Conservation (phyloP, 2,329 filamentous ascomycete genomes). For the Aureobasidium subglaciale region DNA sequence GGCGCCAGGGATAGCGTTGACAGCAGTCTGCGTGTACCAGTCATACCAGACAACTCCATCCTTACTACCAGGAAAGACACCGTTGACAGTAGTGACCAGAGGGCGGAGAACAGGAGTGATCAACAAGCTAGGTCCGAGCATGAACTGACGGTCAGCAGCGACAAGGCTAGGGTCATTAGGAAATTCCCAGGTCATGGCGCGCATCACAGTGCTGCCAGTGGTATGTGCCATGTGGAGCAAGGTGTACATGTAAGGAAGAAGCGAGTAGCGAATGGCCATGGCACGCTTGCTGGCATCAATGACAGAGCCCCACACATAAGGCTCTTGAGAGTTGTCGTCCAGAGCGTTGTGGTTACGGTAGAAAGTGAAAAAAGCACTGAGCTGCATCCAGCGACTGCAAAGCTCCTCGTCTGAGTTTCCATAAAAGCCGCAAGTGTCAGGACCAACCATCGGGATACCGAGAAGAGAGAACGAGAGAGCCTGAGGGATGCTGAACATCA, state of each 20-base stretch:
- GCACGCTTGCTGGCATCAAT: constrained; percentile 56
- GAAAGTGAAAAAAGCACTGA: constrained; percentile 68
- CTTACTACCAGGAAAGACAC: constrained; percentile 61
- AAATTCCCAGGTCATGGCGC: constrained; percentile 68
- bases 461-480: constrained; percentile 68
- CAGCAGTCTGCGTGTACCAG: constrained; percentile 62
- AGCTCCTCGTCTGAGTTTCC: constrained; percentile 62
- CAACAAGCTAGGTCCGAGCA: constrained; percentile 59
- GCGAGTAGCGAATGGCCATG: constrained; percentile 62
- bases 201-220: constrained; percentile 62
- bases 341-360: constrained; percentile 68
- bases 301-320: constrained; percentile 62
- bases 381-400: constrained; percentile 67
- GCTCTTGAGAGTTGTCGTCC: constrained; percentile 58
- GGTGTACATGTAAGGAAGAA: constrained; percentile 72
- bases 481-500: constrained; percentile 72
- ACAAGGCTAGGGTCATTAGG: constrained; percentile 62
- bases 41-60: constrained; percentile 64
- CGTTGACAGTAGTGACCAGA: constrained; percentile 54
- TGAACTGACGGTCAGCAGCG: constrained; percentile 62
- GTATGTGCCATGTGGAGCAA: constrained; percentile 60
- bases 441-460: constrained; percentile 70
- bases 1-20: constrained; percentile 45
- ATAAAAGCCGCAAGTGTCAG: constrained; percentile 63
- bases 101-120: constrained; percentile 61